Conservation (phyloP, 176 grass and related monocot genomes). For the Elaeis guineensis region DNA sequence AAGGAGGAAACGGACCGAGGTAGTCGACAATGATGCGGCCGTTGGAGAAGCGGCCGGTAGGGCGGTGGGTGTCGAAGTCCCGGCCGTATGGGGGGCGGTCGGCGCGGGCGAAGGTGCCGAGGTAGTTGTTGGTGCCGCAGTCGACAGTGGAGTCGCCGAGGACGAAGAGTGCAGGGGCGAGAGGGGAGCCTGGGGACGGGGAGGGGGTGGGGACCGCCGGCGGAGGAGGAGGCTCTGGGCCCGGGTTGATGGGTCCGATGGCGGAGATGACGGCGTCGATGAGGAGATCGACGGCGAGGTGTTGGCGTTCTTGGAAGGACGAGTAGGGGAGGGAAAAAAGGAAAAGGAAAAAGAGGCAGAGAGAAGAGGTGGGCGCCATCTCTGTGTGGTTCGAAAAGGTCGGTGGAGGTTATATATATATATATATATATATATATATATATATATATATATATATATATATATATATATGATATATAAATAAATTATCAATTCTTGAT, state of each 20-base stretch:
- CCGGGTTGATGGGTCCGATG: neutral
- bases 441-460: too few relatives aligned
- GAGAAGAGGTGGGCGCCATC: too few relatives aligned
- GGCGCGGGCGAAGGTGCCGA: constrained; percentile 56
- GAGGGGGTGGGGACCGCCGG: neutral
- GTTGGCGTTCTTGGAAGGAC: neutral
- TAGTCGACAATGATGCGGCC: constrained; percentile 77
- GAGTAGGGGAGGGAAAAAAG: neutral
- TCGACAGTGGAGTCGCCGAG: constrained; percentile 77
- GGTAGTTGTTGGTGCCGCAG: constrained; percentile 86
- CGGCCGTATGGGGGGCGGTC: constrained; percentile 55
- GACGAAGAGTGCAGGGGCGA: constrained; percentile 60
- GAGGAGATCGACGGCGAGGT: constrained; percentile 2
- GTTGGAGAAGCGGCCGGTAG: constrained; percentile 81
- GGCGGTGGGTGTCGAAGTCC: constrained; percentile 64
- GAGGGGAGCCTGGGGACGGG: constrained; percentile 15
- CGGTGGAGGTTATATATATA: too few relatives aligned
- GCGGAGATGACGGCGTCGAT: neutral
- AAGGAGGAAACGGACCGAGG: constrained; percentile 25
- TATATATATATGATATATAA: too few relatives aligned
- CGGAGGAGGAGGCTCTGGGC: neutral
- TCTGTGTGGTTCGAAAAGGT: too few relatives aligned
- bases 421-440: too few relatives aligned
- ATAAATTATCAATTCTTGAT: too few relatives aligned
- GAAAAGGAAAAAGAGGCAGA: neutral